A percentile compares a stretch with the other conserved stretches of the same genome.
These are phyloP conservation scores for Coemansia sp. DNA, from an alignment of 371 early-diverging fungal genomes.

Conservation along the genomic window DNA sequence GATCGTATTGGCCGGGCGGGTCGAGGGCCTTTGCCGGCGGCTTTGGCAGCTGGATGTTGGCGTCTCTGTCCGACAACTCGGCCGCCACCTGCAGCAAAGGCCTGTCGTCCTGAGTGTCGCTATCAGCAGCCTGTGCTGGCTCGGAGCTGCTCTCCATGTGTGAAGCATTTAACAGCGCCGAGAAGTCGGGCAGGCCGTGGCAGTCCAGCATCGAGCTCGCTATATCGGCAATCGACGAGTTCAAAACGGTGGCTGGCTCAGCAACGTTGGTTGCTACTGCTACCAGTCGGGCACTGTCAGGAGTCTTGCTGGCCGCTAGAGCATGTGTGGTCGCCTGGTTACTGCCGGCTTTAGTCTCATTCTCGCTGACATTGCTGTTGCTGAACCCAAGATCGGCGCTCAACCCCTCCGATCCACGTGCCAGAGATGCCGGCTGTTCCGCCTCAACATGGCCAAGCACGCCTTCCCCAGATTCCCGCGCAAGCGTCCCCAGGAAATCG, in stretches of 20 bases:
- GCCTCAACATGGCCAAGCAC: not conserved
- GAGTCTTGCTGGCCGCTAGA: too few relatives aligned
- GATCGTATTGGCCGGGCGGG: slow-evolving; percentile 28
- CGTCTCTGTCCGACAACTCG: not conserved
- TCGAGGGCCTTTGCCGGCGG: slow-evolving; percentile 5
- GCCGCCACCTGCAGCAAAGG: not conserved
- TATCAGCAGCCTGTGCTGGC: not conserved
- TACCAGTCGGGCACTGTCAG: not conserved
- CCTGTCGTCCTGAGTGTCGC: not conserved
- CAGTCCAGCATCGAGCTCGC: slow-evolving; percentile 20
- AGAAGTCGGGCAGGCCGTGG: slow-evolving; percentile 9
- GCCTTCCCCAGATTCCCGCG: not conserved
- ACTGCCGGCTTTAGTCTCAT: not conserved
- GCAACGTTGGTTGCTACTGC: slow-evolving; percentile 5
- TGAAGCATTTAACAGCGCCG: not conserved
- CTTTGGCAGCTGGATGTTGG: not conserved
- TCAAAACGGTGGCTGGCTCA: not conserved
- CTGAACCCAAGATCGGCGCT: not conserved
- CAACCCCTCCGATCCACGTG: not conserved
- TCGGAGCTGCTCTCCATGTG: not conserved
- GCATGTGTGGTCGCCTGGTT: too few relatives aligned
- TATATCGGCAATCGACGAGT: slow-evolving; percentile 23
- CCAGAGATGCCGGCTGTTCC: not conserved
- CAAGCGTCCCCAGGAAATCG: slow-evolving; percentile 3
- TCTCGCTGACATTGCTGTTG: not conserved